phyloP scores from a whole-genome alignment of 495 filamentous ascomycete species.

The Symbiotaphrina buchneri region DNA sequence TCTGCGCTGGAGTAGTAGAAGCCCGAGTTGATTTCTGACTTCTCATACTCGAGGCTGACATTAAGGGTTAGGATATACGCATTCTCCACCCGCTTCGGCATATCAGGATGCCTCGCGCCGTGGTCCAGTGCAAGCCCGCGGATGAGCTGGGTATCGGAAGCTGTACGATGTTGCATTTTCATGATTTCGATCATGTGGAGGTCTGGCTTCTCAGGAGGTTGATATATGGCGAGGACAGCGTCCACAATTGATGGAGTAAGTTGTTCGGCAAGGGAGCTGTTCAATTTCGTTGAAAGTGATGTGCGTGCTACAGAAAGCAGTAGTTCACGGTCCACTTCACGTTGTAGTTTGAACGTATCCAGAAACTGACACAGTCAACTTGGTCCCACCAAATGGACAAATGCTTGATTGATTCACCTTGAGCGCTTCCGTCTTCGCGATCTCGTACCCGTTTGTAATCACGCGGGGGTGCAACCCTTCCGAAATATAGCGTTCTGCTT shows the following conservation, averaged over 20 bases:
- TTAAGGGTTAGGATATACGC: slow-evolving; percentile 89
- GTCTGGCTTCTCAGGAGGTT: slow-evolving; percentile 76
- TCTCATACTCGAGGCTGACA: slow-evolving; percentile 95
- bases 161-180: slow-evolving; percentile 98
- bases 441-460: slow-evolving; percentile 94
- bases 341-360: slow-evolving; percentile 74
- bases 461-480: slow-evolving; percentile 91
- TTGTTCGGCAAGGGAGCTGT: slow-evolving; percentile 65
- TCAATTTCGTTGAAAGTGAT: slow-evolving; percentile 85
- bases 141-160: slow-evolving; percentile 90
- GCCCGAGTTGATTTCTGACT: slow-evolving; percentile 95
- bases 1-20: slow-evolving; percentile 98
- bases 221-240: slow-evolving; percentile 83
- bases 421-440: slow-evolving; percentile 79
- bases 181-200: slow-evolving; percentile 99
- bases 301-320: slow-evolving; percentile 85
- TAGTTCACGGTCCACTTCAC: slow-evolving; percentile 78
- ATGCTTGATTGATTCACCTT: slow-evolving; percentile 30
- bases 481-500: slow-evolving; percentile 81
- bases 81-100: slow-evolving; percentile 91
- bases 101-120: slow-evolving; percentile 90
- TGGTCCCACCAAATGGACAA: not conserved
- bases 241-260: slow-evolving; percentile 90
- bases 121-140: slow-evolving; percentile 84
- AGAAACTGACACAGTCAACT: slow-evolving; percentile 43